Conservation (phyloP, 371 early-diverging fungal species). For the Thermomucor indicae-seudaticae region DNA sequence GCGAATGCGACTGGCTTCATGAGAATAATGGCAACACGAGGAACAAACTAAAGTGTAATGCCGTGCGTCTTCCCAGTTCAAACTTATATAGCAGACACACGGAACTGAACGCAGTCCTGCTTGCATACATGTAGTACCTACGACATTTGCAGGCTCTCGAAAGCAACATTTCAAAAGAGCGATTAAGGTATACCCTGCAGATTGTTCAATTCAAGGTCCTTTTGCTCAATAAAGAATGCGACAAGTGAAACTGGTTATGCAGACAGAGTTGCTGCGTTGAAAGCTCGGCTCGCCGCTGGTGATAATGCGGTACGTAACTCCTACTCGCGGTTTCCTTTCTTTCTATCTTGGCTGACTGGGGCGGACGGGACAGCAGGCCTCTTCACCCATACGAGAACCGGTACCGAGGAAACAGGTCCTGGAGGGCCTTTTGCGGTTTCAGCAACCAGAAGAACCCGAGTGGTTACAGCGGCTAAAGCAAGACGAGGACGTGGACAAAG, state of each 20-base stretch:
- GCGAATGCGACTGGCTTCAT: conserved; percentile 15
- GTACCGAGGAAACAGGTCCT: conserved; percentile 24
- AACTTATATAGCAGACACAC: background rate
- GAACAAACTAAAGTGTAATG: conserved; percentile 32
- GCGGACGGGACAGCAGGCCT: background rate
- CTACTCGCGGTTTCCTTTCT: background rate
- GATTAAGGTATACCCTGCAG: no score
- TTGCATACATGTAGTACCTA: background rate
- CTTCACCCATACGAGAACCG: conserved; percentile 21
- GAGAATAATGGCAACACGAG: conserved; percentile 10
- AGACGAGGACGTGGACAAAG: background rate
- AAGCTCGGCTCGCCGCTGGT: background rate
- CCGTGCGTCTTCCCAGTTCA: conserved; percentile 13
- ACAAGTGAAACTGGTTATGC: background rate
- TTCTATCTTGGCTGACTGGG: background rate
- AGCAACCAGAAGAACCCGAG: conserved; percentile 31
- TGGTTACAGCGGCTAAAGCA: conserved; percentile 20
- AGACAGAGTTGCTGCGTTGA: background rate
- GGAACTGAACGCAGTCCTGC: background rate
- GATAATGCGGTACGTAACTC: background rate
- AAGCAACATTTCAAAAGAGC: no score
- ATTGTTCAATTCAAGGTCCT: no score
- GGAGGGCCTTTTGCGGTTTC: conserved; percentile 18
- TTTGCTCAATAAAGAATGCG: no score
- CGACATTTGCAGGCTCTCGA: background rate